These are phyloP conservation scores for Nevesoporus exiguus DNA, from an alignment of 768 basidiomycete genomes.

Conservation along the genomic window DNA sequence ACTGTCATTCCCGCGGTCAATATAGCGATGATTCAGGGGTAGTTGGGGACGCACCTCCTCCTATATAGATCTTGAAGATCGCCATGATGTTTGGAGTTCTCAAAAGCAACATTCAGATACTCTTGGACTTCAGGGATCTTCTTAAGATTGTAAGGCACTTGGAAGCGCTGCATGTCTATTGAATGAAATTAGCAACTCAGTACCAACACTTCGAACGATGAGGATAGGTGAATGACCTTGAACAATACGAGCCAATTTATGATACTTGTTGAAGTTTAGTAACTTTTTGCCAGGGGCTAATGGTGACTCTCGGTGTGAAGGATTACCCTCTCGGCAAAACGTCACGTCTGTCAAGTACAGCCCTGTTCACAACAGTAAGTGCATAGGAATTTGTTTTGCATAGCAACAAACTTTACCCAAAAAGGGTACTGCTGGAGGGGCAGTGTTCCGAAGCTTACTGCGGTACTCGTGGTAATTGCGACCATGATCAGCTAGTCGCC, in stretches of 20 bases:
- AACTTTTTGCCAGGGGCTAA: conserved; percentile 71
- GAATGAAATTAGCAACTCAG: conserved; percentile 3
- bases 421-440: conserved; percentile 93
- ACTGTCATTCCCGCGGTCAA: conserved; percentile 35
- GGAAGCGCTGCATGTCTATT: conserved; percentile 89
- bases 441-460: conserved; percentile 77
- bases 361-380: conserved; percentile 41
- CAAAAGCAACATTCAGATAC: conserved; percentile 70
- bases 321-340: conserved; percentile 94
- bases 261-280: conserved; percentile 96
- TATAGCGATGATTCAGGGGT: background rate
- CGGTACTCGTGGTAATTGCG: conserved; percentile 93
- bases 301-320: conserved; percentile 78
- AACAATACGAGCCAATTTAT: conserved; percentile 82
- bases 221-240: conserved; percentile 49
- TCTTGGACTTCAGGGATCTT: conserved; percentile 87
- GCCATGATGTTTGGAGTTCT: conserved; percentile 71
- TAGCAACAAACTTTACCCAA: conserved; percentile 52
- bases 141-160: conserved; percentile 80
- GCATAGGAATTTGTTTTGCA: background rate
- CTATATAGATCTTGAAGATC: conserved; percentile 84
- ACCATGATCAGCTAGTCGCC: conserved; percentile 87
- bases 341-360: conserved; percentile 90
- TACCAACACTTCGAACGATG: background rate
- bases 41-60: conserved; percentile 55